Base-by-base conservation (phyloP, 441 rosid species). In the Adansonia grandidieri region DNA sequence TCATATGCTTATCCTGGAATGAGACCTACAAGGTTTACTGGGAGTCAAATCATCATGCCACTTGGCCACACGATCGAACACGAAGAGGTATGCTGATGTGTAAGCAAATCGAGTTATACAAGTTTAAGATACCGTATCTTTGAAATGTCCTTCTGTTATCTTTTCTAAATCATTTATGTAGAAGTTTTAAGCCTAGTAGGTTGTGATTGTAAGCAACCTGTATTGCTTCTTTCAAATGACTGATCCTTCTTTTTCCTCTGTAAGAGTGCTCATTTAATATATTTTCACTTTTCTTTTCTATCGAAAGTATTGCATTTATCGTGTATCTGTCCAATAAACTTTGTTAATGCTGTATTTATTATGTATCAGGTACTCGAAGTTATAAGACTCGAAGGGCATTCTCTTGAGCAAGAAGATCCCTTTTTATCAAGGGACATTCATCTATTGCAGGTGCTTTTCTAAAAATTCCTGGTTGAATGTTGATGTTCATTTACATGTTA, bases 61-160 rank as follows among this genome's bases (percentile, higher is more conserved):
- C 91, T 97, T 11, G 99, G 95, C 48, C 98, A 95, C 81, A 97
- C 99, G 0, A 91, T 97, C 70, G 99, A 95, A 82, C 94, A 97
- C 0, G 99, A 93, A 85, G 99, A 94, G 92, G 99, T 93, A 82
- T 24, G 24, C 20, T 10, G 32, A 20, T 37, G n/a, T 56, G 40
- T 47, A 70, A 48, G 60, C 19, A 20, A 48, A 70, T 0, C 20
- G 60, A 70, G 32, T 10, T 44, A 17, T 44, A 60, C 61, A 22
- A 71, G 44, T 42, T 17, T 42, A 15, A 6, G 5, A 7, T 24
- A 24, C 24, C 24, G 24, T 15, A 17, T 45, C 11, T 5, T 4
- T 13, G 3, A 28, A 28, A 13, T 13, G 44, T 3, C 24, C 9
- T 32, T 40, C 44, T 5, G 5, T 40, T 57, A 7, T 9, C 6